Evolutionary conservation across 225 moss, liverwort and hornwort species (phyloP).

Genomic region (Antitrichia curtipendula): DNA sequence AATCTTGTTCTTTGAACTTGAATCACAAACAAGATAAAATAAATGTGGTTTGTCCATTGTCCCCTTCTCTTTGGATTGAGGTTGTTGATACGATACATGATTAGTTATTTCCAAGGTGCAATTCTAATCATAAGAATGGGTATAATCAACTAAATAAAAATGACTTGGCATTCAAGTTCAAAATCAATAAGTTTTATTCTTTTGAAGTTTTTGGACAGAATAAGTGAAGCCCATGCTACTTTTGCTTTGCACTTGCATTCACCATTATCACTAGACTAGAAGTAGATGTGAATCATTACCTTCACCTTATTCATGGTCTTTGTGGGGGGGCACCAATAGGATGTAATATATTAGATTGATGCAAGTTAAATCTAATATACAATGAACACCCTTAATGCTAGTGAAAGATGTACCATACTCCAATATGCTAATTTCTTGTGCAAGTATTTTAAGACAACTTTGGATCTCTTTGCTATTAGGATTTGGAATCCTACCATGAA

Average conservation of each 20-base stretch:
- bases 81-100: background rate
- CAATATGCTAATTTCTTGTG: background rate
- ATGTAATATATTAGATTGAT: background rate
- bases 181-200: background rate
- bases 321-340: background rate
- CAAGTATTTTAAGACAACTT: background rate
- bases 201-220: fast-evolving
- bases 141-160: background rate
- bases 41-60: background rate
- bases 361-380: background rate
- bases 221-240: fast-evolving
- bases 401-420: fast-evolving
- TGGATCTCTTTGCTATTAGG: background rate
- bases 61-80: fast-evolving
- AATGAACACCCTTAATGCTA: background rate
- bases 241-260: background rate
- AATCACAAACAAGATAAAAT: background rate
- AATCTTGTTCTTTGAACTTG: fast-evolving
- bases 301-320: background rate
- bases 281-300: background rate
- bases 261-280: fast-evolving
- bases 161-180: background rate
- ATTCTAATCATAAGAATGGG: fast-evolving
- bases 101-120: background rate
- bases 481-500: background rate